Base-by-base conservation (phyloP, 768 basidiomycete genomes). In the Leccinum incarnatum region DNA sequence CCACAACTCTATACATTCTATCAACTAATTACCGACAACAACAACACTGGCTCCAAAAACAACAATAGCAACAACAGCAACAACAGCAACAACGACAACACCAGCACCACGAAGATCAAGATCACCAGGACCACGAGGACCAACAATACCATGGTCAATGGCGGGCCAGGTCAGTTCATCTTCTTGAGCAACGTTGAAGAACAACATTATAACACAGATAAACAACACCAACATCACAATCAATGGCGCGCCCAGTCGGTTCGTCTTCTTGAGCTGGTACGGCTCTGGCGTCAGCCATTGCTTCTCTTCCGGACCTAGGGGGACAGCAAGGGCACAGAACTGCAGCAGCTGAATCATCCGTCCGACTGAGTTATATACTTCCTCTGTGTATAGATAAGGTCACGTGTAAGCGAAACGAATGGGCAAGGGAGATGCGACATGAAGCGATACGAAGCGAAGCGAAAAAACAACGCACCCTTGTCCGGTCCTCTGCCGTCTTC, bases 321-420 rank as follows among this genome's bases (percentile, higher is more conserved):
- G 34, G 34, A 36, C 34, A 5, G 32, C 12, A 36, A 36, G 48
- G 6, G 54, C 54, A 14, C 51, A 51, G 7, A 48, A 53, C 29
- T 71, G 65, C 60, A 67, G 60, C 14, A 49, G 8, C 51, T 54
- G 62, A 32, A 70, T 67, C 67, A 69, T 56, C 15, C 27, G 50
- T 10, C 67, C 59, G n/a, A 70, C 59, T 1, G 67, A 62, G 19
- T 62, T 54, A 37, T 69, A 68, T 14, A 69, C 69, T 51, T 70
- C 69, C 2, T 55, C 69, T 70, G 52, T 17, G n/a, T n/a, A 36
- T 57, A 37, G 17, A 37, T 6, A 19, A n/a, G 45, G 23, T 15
- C 30, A 21, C 7, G 12, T 25, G 11, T 29, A 11, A n/a, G 17
- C 10, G 4, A 30, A 32, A 17, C 7, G 11, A 32, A 15, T 47